Evolutionary conservation across 2,329 filamentous ascomycete genomes (phyloP), one percentile per base, ranked within the genome.

Genomic region (Verticillium dahliae): DNA sequence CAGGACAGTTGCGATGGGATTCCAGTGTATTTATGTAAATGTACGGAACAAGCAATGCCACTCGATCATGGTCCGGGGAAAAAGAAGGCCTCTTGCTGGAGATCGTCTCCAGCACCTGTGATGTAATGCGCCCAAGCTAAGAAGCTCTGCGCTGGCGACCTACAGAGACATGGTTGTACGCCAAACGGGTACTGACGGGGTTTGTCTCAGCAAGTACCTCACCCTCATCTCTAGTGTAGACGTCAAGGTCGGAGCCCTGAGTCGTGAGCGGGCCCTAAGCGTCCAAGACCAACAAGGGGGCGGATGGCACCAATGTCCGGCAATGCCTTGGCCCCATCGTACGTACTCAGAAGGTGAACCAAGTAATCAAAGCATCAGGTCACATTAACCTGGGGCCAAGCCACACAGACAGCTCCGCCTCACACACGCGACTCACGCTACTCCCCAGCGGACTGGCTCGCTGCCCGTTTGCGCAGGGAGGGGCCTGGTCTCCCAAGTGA

Each of bases 301-400:
- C 13, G 14, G 10, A 58, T 18, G 39, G n/a, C 22, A 15, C 11
- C 39, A 41, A 58, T 41, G 38, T 38, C 27, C 27, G 33, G 39
- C 57, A 58, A 58, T 50, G 57, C 27, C 57, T 58, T 52, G 57
- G 57, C 57, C 38, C 57, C 56, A 34, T 57, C 56, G 33, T 38
- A 11, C 34, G 31, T 35, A n/a, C n/a, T 18, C 22, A 27, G 27
- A n/a, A n/a, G 57, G 22, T 14, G 37, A 50, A 45, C 57, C 39
- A 34, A 34, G 38, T 27, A 50, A 58, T 58, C 38, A 31, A 41
- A 31, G 37, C 13, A 33, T 15, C 13, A 37, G 45, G 45, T 31
- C 7, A 18, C 18, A 6, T n/a, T 37, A 37, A 37, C 35, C 35
- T 10, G 45, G 13, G 13, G 35, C 35, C 35, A 37, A 37, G 35